Evolutionary conservation across 2,329 filamentous ascomycete genomes (phyloP).

Genomic region (Lachnellula arida): DNA sequence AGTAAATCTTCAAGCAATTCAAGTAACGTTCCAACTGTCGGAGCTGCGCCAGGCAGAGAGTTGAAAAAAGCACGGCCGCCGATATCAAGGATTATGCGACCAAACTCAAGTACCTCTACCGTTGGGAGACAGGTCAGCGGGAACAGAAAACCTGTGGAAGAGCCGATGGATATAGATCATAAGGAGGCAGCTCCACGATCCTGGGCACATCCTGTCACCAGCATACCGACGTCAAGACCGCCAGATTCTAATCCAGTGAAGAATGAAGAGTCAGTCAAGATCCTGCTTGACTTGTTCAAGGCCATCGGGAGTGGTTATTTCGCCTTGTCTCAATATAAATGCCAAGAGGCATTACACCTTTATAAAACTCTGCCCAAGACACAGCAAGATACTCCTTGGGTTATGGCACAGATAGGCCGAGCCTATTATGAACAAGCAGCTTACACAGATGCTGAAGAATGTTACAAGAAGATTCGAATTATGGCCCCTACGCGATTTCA

Average conservation of each 20-base stretch:
- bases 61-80: conserved; percentile 80
- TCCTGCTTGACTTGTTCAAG: conserved; percentile 73
- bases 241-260: conserved; percentile 51
- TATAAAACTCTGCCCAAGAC: conserved; percentile 65
- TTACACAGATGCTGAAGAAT: conserved; percentile 82
- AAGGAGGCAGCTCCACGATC: conserved; percentile 47
- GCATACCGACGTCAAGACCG: conserved; percentile 24
- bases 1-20: conserved; percentile 31
- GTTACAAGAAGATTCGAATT: conserved; percentile 73
- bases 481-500: conserved; percentile 78
- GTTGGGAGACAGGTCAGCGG: conserved; percentile 87
- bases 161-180: conserved; percentile 63
- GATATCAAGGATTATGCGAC: conserved; percentile 59
- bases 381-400: conserved; percentile 90
- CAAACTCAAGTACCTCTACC: conserved; percentile 61
- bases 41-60: conserved; percentile 62
- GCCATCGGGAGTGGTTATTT: conserved; percentile 80
- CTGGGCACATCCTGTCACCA: conserved; percentile 26
- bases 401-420: conserved; percentile 83
- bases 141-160: conserved; percentile 74
- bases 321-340: conserved; percentile 72
- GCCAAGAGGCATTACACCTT: conserved; percentile 68
- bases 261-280: conserved; percentile 70
- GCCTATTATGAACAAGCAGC: conserved; percentile 87
- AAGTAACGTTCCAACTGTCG: conserved; percentile 50